Conservation (phyloP, 2,329 filamentous ascomycete species). For the Exophiala xenobiotica region DNA sequence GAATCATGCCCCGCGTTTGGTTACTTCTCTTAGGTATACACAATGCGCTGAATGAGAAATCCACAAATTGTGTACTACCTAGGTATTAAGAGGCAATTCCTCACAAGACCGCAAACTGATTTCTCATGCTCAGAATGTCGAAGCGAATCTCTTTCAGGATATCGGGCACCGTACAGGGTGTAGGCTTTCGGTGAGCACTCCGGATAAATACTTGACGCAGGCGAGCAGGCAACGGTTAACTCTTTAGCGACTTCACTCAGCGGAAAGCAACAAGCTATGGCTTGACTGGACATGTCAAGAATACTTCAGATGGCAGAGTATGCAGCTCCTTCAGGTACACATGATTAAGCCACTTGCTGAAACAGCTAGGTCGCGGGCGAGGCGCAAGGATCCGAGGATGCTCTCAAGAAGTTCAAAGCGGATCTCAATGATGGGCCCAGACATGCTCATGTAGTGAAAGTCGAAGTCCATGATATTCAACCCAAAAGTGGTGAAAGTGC, state of each 20-base stretch:
- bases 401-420: constrained; percentile 68
- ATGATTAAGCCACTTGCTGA: constrained; percentile 5
- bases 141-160: constrained; percentile 29
- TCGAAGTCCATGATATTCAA: constrained; percentile 68
- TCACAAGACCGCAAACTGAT: neutral
- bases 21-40: no score
- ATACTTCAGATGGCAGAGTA: constrained; percentile 48
- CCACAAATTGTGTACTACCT: neutral
- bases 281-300: constrained; percentile 51
- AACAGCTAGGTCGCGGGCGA: constrained; percentile 75
- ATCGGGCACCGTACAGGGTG: constrained; percentile 30
- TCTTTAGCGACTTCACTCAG: constrained; percentile 42
- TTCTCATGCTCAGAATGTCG: constrained; percentile 15
- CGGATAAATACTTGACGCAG: neutral
- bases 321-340: constrained; percentile 7
- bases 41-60: no score
- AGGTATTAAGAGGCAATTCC: no score
- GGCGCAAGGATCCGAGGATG: constrained; percentile 70
- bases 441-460: constrained; percentile 68
- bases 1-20: neutral
- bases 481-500: constrained; percentile 61
- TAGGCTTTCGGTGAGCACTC: constrained; percentile 30
- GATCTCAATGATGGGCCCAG: constrained; percentile 73
- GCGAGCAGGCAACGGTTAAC: constrained; percentile 8
- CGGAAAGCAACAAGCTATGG: constrained; percentile 43